phyloP scores from a whole-genome alignment of 768 basidiomycete genomes.

The Tylopilus felleus region DNA sequence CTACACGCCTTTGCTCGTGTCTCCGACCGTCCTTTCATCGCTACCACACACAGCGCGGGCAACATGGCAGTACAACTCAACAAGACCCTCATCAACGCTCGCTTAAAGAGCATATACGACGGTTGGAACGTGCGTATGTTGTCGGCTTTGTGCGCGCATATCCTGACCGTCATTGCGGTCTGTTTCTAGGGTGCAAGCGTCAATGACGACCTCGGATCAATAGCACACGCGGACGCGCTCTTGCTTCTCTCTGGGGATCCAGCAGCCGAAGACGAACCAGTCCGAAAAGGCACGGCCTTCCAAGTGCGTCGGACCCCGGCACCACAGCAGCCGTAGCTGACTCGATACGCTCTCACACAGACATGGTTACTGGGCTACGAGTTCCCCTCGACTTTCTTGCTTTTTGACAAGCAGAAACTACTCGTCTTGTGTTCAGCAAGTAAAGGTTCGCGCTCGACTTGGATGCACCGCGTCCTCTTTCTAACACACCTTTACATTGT shows the following conservation, averaged over 20 bases:
- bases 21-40: slow-evolving; percentile 9
- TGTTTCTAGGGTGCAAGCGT: slow-evolving; percentile 53
- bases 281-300: slow-evolving; percentile 86
- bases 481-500: slow-evolving; percentile 11
- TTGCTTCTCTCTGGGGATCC: slow-evolving; percentile 75
- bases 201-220: slow-evolving; percentile 67
- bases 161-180: slow-evolving; percentile 12
- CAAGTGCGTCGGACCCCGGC: slow-evolving; percentile 55
- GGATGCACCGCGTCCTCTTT: slow-evolving; percentile 4
- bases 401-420: slow-evolving; percentile 77
- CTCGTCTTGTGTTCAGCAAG: slow-evolving; percentile 81
- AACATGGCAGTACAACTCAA: slow-evolving; percentile 73
- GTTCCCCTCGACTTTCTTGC: slow-evolving; percentile 89
- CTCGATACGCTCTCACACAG: slow-evolving; percentile 38
- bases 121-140: slow-evolving; percentile 54
- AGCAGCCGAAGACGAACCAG: slow-evolving; percentile 82
- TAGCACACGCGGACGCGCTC: slow-evolving; percentile 67
- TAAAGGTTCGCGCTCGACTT: slow-evolving; percentile 57
- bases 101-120: slow-evolving; percentile 56
- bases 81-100: slow-evolving; percentile 52
- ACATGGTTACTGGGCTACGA: slow-evolving; percentile 98
- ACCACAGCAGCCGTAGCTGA: not conserved
- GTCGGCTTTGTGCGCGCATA: slow-evolving; percentile 6
- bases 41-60: slow-evolving; percentile 6
- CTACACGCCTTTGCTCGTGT: slow-evolving; percentile 18